Evolutionary conservation across 2,329 filamentous ascomycete genomes (phyloP).

Genomic region (Tympanopsis confertula): DNA sequence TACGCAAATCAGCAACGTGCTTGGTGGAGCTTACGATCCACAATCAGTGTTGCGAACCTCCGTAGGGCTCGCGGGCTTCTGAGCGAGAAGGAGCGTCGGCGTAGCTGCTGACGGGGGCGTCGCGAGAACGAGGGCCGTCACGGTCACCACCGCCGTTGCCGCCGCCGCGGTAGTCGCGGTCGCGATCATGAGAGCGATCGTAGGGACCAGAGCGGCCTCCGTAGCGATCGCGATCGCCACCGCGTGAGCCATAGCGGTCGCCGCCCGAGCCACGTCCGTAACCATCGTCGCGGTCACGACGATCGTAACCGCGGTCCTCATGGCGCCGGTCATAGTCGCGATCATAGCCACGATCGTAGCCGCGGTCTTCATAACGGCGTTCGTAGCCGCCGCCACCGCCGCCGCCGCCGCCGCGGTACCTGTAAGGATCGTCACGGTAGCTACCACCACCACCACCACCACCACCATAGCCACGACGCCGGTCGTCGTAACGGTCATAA

Average conservation of each 20-base stretch:
- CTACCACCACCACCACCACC: constrained; percentile 26
- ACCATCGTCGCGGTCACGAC: constrained; percentile 22
- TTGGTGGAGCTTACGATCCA: not conserved
- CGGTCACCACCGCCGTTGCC: constrained; percentile 26
- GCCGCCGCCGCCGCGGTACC: constrained; percentile 33
- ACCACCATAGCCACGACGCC: constrained; percentile 44
- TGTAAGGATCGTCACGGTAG: constrained; percentile 44
- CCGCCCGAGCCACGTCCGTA: constrained; percentile 19
- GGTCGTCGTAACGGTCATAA: constrained; percentile 52
- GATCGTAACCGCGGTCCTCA: constrained; percentile 28
- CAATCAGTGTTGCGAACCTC: constrained; percentile 17
- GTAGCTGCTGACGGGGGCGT: constrained; percentile 25
- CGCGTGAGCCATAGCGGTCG: constrained; percentile 20
- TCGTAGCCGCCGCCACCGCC: constrained; percentile 28
- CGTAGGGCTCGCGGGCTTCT: constrained; percentile 28
- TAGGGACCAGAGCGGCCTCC: constrained; percentile 18
- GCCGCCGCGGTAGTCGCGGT: constrained; percentile 23
- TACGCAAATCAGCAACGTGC: too few species aligned
- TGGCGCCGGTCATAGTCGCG: constrained; percentile 23
- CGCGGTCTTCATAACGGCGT: constrained; percentile 41
- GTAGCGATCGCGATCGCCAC: constrained; percentile 14
- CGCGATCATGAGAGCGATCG: constrained; percentile 32
- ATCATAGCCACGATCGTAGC: constrained; percentile 20
- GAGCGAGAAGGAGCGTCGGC: constrained; percentile 27
- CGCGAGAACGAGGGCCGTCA: constrained; percentile 26